Evolutionary conservation across 768 basidiomycete species (phyloP).

Genomic region (Gelatoporia subvermispora): DNA sequence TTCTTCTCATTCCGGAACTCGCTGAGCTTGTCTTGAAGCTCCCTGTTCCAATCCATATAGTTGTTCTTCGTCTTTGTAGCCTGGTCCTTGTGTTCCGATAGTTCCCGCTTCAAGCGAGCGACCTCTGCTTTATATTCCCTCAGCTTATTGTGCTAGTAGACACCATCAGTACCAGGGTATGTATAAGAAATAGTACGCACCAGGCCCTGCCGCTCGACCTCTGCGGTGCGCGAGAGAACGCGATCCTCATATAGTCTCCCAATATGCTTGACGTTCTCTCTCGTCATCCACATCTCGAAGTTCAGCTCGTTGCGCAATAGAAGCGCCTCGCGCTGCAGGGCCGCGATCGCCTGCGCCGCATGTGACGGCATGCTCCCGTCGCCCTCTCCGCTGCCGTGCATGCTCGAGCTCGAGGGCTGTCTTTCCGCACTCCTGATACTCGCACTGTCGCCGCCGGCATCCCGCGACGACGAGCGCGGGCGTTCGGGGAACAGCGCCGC

Average conservation of each 20-base stretch:
- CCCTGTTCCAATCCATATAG: conserved; percentile 79
- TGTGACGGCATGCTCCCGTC: conserved; percentile 33
- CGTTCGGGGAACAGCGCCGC: conserved; percentile 33
- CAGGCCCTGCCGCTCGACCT: conserved; percentile 76
- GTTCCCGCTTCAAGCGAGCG: conserved; percentile 57
- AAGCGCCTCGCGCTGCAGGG: conserved; percentile 70
- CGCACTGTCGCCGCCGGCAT: conserved; percentile 2
- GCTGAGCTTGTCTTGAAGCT: conserved; percentile 72
- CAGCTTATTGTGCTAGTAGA: conserved; percentile 73
- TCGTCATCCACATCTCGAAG: conserved; percentile 78
- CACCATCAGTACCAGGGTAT: no score
- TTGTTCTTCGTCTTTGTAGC: conserved; percentile 70
- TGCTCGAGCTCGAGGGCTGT: not conserved
- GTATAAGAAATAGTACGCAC: conserved; percentile 43
- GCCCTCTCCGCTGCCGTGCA: no score
- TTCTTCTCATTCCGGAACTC: conserved; percentile 78
- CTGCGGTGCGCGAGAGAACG: conserved; percentile 67
- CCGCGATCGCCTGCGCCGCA: conserved; percentile 61
- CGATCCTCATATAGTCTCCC: conserved; percentile 75
- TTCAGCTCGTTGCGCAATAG: conserved; percentile 77
- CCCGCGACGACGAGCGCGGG: conserved; percentile 22
- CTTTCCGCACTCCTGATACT: not conserved
- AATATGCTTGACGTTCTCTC: conserved; percentile 79
- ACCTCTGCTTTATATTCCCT: conserved; percentile 73
- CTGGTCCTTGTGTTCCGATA: conserved; percentile 69